Base-by-base conservation (phyloP, 2,329 filamentous ascomycete genomes). In the Trichoderma gracile region DNA sequence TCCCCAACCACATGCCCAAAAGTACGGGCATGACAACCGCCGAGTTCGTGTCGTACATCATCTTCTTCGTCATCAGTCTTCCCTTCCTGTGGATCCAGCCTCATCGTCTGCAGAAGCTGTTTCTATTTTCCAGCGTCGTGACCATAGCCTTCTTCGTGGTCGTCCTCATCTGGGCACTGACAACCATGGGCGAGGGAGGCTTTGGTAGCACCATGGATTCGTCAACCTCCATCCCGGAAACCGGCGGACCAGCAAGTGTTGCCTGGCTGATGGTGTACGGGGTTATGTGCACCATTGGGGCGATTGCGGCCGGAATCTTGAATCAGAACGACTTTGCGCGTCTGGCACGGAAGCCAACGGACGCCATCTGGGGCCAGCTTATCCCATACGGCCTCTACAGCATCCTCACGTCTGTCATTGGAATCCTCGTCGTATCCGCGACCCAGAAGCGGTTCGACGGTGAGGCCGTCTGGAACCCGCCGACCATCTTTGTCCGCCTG, bases 31-130 rank as follows among this genome's bases (percentile, higher is more conserved):
- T 80, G 74, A 82, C 79, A 7, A 78, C 77, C 0, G 78, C 79
- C 0, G 73, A 76, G 2, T 81, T 82, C 57, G 70, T 81, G 10
- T 71, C 74, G 12, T 82, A 81, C 67, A 72, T 80, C 21, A 70
- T 82, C 60, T 82, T 81, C 71, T 78, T 73, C 69, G 49, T 80
- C 63, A 70, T 80, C 58, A 79, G 76, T 12, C 70, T 81, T 1
- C 79, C 80, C 0, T 68, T 80, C n/a, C 70, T 81, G 38, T 80
- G 76, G 72, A 78, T 82, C 49, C 74, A 73, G 8, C 79, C 80
- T 4, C 78, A 81, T 53, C 75, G 76, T 12, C 73, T 82, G 42
- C 73, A 79, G 52, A 73, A 68, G 23, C 78, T 81, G 66, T 79
- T 82, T 65, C 75, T 77, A 57, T 67, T 78, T 64, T 76, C 78